Base-by-base conservation (phyloP, 768 basidiomycete genomes). In the Tylopilus plumbeoviolaceoides region DNA sequence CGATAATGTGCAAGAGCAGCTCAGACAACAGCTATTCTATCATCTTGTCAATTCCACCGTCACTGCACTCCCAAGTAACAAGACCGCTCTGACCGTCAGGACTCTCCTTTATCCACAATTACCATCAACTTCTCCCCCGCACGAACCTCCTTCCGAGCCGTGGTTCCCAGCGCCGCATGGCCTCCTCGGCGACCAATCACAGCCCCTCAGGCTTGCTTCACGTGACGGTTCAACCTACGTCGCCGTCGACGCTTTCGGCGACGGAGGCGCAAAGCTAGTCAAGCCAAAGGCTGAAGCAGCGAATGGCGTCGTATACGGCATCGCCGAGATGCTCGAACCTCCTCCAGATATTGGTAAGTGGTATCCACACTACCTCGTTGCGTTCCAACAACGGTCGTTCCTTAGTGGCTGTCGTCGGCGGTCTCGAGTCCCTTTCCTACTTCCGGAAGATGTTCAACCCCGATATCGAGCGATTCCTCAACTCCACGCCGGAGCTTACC, bases 1-100 rank as follows among this genome's bases (percentile, higher is more conserved):
- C 21, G 94, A 95, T 71, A 98, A 98, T 67, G 74, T 94, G 28
- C 81, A 91, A 52, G 84, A 89, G 62, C 74, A 81, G 53, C 80
- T 98, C 42, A 80, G 95, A 48, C 94, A 97, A 63, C 87, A 95
- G 63, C 78, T 99, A 48, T 85, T 98, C 63, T 98, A 98, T 67
- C 97, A 98, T 69, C 71, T 98, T 42, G 76, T 98, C 59, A 97
- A 98, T 69, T 83, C 83, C 67, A 82, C 88, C 7, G 65, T 97
- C 28, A 61, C 77, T 18, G 60, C 68, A 23, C 53, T 75, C 15
- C 75, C 82, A 27, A 69, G 78, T 28, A 63, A 73, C 10, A 60
- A 71, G 20, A 66, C 73, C 10, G 65, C 53, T 6, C 59, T 72
- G 39, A 73, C 75, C 10, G 76, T 80, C 57, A 56, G 77, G 55